Evolutionary conservation across 805 yeast species (phyloP), one percentile per base, ranked within the genome.

Genomic region (Tetrapisispora pingtungensis): DNA sequence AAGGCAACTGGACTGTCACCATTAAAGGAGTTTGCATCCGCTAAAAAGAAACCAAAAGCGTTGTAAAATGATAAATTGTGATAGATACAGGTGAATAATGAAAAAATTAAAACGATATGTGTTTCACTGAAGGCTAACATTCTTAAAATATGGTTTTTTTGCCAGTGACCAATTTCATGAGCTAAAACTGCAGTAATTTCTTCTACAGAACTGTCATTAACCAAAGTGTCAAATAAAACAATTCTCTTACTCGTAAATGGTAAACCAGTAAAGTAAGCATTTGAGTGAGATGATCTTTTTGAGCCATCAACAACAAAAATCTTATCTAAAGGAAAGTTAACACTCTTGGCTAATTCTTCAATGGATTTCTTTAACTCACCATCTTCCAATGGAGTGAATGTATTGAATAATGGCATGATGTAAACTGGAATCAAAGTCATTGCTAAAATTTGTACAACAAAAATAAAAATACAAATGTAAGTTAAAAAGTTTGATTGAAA

Each of bases 161-260:
- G 81, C 99, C 99, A 93, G 64, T 93, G 99, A 42, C 99, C 99
- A 54, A 93, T 82, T 69, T 93, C 99, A 61, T 93, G 99, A n/a
- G 95, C 97, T 51, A 90, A 72, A 1, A 93, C 96, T 42, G 97
- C 97, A 42, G 88, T 86, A 34, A 88, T 85, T 65, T 93, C 95
- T 36, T 74, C 75, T 26, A 77, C 74, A 27, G 88, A 67, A 30
- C 88, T 80, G 47, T 85, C 82, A 49, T 84, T 78, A 51, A 93
- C 81, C 67, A 93, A 75, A 10, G 97, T 93, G 57, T 93, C 99
- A 61, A 73, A 93, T 36, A 93, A 74, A 42, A 93, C 97, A 67
- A 93, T 93, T 66, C 89, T 90, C 67, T 93, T 93, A 41, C 61
- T 59, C 46, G 87, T 81, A 90, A 97, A 90, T 34, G 98, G 98